Evolutionary conservation across 1,139 yeast species (phyloP), one percentile per base, ranked within the genome.

Genomic region (Nakaseomyces nivariensis): DNA sequence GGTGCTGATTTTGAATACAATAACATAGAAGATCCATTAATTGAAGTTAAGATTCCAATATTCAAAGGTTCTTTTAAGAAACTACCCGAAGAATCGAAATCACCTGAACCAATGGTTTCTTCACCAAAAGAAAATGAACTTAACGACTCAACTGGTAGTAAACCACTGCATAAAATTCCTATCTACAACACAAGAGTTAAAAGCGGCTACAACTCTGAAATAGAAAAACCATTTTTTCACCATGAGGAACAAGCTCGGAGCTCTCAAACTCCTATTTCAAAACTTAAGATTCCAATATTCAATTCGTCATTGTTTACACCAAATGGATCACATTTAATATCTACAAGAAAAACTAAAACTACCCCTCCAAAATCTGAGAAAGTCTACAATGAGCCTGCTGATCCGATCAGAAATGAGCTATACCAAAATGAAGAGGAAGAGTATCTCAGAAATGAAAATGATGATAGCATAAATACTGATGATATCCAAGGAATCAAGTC

Each of bases 241-340:
- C 6, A 24, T 6, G 38, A 17, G 10, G 25, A 36, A 10, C 24
- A 36, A 17, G 10, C 11, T 36, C 5, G 1, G 1, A 33, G 10
- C 13, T 8, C 13, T 8, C 36, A 36, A 6, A 36, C 24, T 17
- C 25, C 24, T 5, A 10, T 24, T 38, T 38, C 42, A 7, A 38
- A 38, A 38, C 31, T 38, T 10, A 27, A 29, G 13, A 56, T 61
- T 25, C 64, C 63, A 1, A 61, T 61, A 34, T 61, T 59, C 48
- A 60, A 60, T 42, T 38, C 42, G 8, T 38, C 42, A 24, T 11
- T 38, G 8, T 26, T 38, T 17, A n/a, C 42, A 8, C 17, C 13
- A 1, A 26, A 24, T 11, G 42, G 31, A 37, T 7, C n/a, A 43
- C 31, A 47, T 11, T 25, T 3, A n/a, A 26, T 10, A 34, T n/a